Evolutionary conservation across 768 basidiomycete genomes (phyloP).

Genomic region (Suillus bovinus): DNA sequence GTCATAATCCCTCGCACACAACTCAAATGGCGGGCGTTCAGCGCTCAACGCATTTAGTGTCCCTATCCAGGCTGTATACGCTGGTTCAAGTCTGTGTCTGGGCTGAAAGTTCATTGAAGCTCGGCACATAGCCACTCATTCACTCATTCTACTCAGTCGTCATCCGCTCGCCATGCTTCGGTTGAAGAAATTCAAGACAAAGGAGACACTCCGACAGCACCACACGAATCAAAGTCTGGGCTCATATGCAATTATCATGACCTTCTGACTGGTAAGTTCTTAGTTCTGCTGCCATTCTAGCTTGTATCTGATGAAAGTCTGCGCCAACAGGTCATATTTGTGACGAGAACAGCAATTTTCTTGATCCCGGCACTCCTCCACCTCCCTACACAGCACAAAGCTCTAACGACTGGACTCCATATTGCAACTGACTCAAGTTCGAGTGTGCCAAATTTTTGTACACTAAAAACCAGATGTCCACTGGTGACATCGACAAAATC

Average conservation of each 20-base stretch:
- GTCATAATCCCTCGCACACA: background rate
- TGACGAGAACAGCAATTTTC: background rate
- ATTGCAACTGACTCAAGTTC: background rate
- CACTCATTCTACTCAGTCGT: background rate
- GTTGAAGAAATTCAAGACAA: background rate
- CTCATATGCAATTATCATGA: background rate
- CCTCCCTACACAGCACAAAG: background rate
- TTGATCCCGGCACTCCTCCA: background rate
- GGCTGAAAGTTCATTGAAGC: background rate
- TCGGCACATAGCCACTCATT: background rate
- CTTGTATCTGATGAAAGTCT: background rate
- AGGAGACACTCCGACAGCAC: background rate
- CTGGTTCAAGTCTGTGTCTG: background rate
- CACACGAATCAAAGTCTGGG: background rate
- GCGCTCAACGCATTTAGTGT: background rate
- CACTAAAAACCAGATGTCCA: background rate
- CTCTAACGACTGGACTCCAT: background rate
- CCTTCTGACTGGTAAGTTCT: background rate
- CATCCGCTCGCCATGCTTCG: background rate
- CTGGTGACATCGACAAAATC: background rate
- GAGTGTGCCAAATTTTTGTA: background rate
- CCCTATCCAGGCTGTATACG: background rate
- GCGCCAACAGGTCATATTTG: background rate
- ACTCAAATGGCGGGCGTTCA: background rate
- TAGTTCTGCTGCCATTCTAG: background rate